A percentile compares a stretch with the other conserved stretches of the same genome.
Conservation (phyloP, 164 flowering plant genomes). For the Amborella trichopoda region DNA sequence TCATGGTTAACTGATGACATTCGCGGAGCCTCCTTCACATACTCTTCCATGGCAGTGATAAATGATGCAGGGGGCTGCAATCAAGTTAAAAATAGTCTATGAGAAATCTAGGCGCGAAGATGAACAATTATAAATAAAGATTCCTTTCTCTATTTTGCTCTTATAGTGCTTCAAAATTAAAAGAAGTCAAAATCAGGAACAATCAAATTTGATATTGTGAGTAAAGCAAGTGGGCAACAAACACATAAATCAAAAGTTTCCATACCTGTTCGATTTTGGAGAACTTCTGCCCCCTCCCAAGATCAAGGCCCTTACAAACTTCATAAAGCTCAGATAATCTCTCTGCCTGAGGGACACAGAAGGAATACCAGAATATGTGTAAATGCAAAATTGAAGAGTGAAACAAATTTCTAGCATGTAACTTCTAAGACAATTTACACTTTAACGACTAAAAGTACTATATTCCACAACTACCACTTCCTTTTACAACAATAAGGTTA, state of each 20-base stretch:
- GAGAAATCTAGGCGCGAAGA: no score
- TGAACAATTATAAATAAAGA: no score
- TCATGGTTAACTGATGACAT: constrained; percentile 51
- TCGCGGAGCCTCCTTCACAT: constrained; percentile 87
- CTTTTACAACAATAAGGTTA: no score
- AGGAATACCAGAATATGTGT: constrained; percentile 1
- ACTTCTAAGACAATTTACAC: no score
- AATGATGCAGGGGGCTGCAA: constrained; percentile 93
- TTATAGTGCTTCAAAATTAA: no score
- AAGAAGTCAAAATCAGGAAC: neutral
- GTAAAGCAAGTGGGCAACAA: no score
- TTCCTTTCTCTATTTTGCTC: no score
- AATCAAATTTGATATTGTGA: neutral
- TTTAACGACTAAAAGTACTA: no score
- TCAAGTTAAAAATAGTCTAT: neutral
- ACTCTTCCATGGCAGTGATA: constrained; percentile 96
- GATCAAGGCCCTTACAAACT: constrained; percentile 24
- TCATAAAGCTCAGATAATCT: constrained; percentile 35
- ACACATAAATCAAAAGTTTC: no score
- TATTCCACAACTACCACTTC: no score
- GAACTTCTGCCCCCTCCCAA: constrained; percentile 20
- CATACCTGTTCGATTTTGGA: constrained; percentile 27
- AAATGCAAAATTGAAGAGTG: neutral
- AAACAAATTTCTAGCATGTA: no score
- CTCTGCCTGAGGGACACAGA: constrained; percentile 24